phyloP scores from a whole-genome alignment of 75 land plant genomes.

The Gnetum montanum region DNA sequence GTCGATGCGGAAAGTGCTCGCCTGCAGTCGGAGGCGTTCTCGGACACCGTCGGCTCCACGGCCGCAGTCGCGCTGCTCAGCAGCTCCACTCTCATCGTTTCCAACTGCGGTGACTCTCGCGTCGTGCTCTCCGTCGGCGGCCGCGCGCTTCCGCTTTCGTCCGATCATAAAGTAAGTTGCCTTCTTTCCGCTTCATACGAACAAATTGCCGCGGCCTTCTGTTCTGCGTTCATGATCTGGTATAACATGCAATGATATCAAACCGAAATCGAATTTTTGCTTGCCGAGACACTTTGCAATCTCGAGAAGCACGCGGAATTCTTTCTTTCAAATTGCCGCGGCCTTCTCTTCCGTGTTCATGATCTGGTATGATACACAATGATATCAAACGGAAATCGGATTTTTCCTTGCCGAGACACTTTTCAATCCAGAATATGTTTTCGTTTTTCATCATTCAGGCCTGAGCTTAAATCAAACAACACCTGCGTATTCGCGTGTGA shows the following conservation, averaged over 20 bases:
- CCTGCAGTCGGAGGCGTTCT: neutral
- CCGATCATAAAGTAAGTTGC: conserved; percentile 11
- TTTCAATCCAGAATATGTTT: too few species aligned
- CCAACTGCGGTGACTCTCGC: conserved; percentile 80
- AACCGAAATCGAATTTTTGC: too few species aligned
- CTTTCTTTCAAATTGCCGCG: too few species aligned
- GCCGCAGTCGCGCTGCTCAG: conserved; percentile 79
- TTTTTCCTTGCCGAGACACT: too few species aligned
- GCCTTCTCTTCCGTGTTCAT: neutral
- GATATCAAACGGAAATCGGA: neutral
- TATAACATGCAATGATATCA: neutral
- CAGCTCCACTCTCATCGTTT: conserved; percentile 67
- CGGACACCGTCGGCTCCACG: conserved; percentile 77
- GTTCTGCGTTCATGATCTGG: neutral
- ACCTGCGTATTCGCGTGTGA: too few species aligned
- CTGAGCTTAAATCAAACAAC: too few species aligned
- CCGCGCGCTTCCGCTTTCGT: conserved; percentile 10
- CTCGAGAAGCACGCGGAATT: too few species aligned
- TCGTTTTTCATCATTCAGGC: too few species aligned
- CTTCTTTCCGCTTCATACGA: neutral
- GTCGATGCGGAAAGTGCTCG: conserved; percentile 68
- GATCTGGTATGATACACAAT: neutral
- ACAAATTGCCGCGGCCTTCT: too few species aligned
- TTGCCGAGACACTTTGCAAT: too few species aligned
- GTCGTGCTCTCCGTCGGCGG: conserved; percentile 17